phyloP scores from a whole-genome alignment of 2,329 filamentous ascomycete species.

The Fusarium sp. region DNA sequence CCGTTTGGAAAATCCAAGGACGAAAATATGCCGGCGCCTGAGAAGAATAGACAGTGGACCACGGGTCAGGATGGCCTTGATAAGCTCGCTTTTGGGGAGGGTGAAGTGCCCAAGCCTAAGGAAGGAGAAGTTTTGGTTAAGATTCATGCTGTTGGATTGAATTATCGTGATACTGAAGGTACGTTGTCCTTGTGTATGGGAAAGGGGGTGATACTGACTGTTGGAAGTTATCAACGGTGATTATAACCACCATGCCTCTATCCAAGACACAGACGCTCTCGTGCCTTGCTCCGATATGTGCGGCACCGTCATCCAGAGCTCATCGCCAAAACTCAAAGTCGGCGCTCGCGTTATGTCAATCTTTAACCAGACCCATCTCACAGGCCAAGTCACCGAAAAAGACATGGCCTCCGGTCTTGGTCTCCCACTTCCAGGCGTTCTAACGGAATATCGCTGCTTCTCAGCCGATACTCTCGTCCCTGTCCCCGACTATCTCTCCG shows the following conservation, averaged over 20 bases:
- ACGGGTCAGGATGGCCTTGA: constrained; percentile 66
- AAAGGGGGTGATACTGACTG: neutral
- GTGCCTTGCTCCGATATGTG: constrained; percentile 78
- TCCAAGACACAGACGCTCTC: constrained; percentile 53
- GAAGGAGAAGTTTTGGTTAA: constrained; percentile 63
- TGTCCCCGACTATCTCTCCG: constrained; percentile 64
- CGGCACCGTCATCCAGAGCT: constrained; percentile 63
- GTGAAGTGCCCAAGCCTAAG: constrained; percentile 57
- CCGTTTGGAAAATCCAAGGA: constrained; percentile 29
- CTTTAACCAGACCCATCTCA: constrained; percentile 67
- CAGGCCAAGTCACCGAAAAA: constrained; percentile 66
- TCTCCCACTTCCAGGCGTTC: constrained; percentile 65
- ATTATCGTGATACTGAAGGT: constrained; percentile 63
- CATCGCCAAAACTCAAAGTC: constrained; percentile 55
- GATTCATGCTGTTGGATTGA: constrained; percentile 58
- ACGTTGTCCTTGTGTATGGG: neutral
- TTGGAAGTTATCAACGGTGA: constrained; percentile 68
- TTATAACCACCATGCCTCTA: constrained; percentile 72
- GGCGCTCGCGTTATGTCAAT: constrained; percentile 75
- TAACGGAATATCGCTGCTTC: constrained; percentile 70
- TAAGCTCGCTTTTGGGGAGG: constrained; percentile 57
- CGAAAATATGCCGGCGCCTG: constrained; percentile 21
- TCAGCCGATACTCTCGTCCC: constrained; percentile 64
- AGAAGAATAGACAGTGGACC: constrained; percentile 62
- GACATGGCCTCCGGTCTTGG: constrained; percentile 69